phyloP scores from a whole-genome alignment of 371 early-diverging fungal genomes.

The Catenaria anguillulae region DNA sequence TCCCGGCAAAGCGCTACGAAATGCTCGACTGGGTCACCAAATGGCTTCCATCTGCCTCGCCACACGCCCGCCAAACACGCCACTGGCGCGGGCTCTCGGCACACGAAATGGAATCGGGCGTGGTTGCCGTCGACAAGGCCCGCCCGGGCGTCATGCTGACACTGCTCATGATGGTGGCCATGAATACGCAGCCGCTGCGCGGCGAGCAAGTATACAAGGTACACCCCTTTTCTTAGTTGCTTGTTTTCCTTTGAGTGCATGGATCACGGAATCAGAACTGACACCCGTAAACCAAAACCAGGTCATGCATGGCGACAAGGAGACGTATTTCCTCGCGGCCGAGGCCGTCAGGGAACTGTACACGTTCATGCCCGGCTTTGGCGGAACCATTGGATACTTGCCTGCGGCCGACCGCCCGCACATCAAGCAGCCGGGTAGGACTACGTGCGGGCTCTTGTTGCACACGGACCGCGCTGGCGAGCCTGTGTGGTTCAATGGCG shows the following conservation, averaged over 20 bases:
- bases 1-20: not conserved
- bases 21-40: not conserved
- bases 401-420: no score
- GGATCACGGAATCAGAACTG: no score
- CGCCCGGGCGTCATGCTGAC: no score
- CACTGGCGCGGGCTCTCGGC: conserved; percentile 8
- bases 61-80: conserved; percentile 4
- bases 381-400: not conserved
- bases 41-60: not conserved
- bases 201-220: no score
- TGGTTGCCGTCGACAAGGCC: conserved; percentile 22
- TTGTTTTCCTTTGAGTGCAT: no score
- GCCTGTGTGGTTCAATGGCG: conserved; percentile 6
- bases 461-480: not conserved
- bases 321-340: conserved; percentile 19
- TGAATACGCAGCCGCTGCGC: conserved; percentile 16
- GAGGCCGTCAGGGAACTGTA: conserved; percentile 16
- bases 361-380: conserved; percentile 9
- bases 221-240: no score
- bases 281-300: no score
- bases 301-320: conserved; percentile 22
- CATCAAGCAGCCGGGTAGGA: no score
- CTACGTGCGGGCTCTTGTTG: not conserved
- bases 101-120: conserved; percentile 25
- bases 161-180: conserved; percentile 13